A percentile compares a stretch with the other conserved stretches of the same genome.
These are phyloP conservation scores for Galeopsis tetrahit DNA, from an alignment of 257 asterid genomes.

Conservation along the genomic window DNA sequence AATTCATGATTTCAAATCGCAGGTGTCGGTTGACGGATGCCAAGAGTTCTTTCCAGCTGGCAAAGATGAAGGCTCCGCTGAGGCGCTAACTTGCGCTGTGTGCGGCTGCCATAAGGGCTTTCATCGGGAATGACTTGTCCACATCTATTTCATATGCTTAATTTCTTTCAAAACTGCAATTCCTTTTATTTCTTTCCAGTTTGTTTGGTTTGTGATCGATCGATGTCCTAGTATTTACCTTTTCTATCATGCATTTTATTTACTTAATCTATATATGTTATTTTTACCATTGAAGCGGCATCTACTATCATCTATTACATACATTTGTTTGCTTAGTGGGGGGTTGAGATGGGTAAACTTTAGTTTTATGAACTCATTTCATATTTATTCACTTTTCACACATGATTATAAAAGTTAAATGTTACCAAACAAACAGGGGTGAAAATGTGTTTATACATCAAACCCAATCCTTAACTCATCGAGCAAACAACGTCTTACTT, in stretches of 20 bases:
- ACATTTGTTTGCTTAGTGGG: too few species aligned
- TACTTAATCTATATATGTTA: too few species aligned
- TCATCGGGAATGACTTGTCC: slow-evolving; percentile 31
- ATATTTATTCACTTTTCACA: too few species aligned
- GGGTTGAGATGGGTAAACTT: too few species aligned
- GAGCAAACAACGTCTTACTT: too few species aligned
- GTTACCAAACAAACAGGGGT: too few species aligned
- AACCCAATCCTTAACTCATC: too few species aligned
- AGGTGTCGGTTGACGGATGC: slow-evolving; percentile 26
- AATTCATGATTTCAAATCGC: neutral
- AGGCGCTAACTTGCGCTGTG: slow-evolving; percentile 4
- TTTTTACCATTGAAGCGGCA: too few species aligned
- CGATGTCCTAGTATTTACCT: neutral
- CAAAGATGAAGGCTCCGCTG: neutral
- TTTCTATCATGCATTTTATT: neutral
- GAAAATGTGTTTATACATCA: too few species aligned
- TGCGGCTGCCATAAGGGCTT: slow-evolving; percentile 37
- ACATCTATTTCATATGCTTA: neutral
- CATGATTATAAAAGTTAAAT: too few species aligned
- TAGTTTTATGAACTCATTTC: too few species aligned
- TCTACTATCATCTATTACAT: too few species aligned
- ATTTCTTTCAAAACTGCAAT: neutral
- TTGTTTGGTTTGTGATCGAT: neutral
- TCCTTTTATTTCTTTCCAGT: neutral
- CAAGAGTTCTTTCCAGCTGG: neutral